Conservation (phyloP, 1,284 basidiomycete species). For the Caloboletus inedulis region DNA sequence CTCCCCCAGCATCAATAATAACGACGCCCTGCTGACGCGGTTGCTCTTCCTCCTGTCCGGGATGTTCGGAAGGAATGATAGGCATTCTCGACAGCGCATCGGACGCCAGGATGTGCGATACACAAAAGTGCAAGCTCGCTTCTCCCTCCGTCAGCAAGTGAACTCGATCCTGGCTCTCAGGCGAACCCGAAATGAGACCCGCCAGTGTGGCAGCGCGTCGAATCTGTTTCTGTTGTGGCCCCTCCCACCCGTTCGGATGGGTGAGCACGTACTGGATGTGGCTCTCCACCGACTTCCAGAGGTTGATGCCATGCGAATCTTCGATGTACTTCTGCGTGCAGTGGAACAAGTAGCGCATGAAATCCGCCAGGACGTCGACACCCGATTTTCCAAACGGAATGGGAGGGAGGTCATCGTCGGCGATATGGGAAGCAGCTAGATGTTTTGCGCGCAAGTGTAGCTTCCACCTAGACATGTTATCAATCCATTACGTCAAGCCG, state of each 20-base stretch:
- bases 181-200: slow-evolving; percentile 30
- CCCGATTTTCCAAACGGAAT: slow-evolving; percentile 48
- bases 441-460: slow-evolving; percentile 47
- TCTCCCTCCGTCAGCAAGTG: slow-evolving; percentile 51
- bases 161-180: slow-evolving; percentile 34
- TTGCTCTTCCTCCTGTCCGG: slow-evolving; percentile 18
- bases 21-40: slow-evolving; percentile 40
- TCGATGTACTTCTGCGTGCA: slow-evolving; percentile 48
- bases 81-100: slow-evolving; percentile 32
- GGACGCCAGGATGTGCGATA: slow-evolving; percentile 37
- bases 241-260: slow-evolving; percentile 48
- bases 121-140: slow-evolving; percentile 47
- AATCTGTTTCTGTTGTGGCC: slow-evolving; percentile 40
- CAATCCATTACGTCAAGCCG: not conserved
- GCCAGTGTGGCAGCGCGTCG: slow-evolving; percentile 37
- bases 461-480: slow-evolving; percentile 49
- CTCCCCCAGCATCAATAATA: slow-evolving; percentile 57
- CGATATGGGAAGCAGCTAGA: slow-evolving; percentile 28
- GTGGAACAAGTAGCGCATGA: slow-evolving; percentile 46
- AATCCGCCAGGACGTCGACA: slow-evolving; percentile 51
- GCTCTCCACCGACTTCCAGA: slow-evolving; percentile 38
- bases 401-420: slow-evolving; percentile 36
- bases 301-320: slow-evolving; percentile 43
- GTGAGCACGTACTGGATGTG: slow-evolving; percentile 37
- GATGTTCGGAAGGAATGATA: slow-evolving; percentile 17